Evolutionary conservation across 2,329 filamentous ascomycete species (phyloP).

Genomic region (Macrophomina phaseolina): DNA sequence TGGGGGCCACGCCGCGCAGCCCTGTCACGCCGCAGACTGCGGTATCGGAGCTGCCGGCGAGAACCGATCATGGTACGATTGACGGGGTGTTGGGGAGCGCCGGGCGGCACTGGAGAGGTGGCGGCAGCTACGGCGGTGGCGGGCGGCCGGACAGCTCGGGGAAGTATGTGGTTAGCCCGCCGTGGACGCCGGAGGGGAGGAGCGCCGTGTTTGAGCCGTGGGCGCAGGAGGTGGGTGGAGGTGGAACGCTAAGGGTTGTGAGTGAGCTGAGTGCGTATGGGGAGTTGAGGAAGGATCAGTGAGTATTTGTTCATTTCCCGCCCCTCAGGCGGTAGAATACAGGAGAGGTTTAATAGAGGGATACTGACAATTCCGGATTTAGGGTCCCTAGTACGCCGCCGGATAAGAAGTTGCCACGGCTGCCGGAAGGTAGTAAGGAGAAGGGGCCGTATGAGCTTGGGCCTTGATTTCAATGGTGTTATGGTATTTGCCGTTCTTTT

Average conservation of each 20-base stretch:
- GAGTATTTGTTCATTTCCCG: background rate
- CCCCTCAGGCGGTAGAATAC: too few relatives aligned
- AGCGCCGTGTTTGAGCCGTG: background rate
- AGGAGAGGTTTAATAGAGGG: background rate
- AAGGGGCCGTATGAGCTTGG: constrained; percentile 3
- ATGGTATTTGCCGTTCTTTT: too few relatives aligned
- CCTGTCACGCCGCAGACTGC: background rate
- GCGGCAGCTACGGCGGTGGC: background rate
- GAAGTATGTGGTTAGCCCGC: background rate
- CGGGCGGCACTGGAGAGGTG: background rate
- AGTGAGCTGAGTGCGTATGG: constrained; percentile 24
- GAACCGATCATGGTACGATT: background rate
- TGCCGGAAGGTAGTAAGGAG: background rate
- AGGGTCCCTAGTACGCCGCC: constrained; percentile 18
- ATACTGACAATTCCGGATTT: background rate
- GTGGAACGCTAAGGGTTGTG: background rate
- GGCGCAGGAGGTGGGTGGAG: background rate
- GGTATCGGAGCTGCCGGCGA: background rate
- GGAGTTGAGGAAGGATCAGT: constrained; percentile 14
- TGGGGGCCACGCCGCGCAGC: background rate
- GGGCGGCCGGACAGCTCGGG: background rate
- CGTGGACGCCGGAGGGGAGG: constrained; percentile 8
- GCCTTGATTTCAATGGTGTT: too few relatives aligned
- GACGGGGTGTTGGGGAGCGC: background rate
- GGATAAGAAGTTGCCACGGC: background rate